Evolutionary conservation across 345 rosid species (phyloP).

Genomic region (Brassica napus): Da-Ae NC_063440.1:12835001-12835500

Average conservation of each 20-base stretch:
- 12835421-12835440: conserved; percentile 46
- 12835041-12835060: conserved; percentile 50
- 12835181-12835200: conserved; percentile 70
- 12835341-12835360: conserved; percentile 56
- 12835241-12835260: conserved; percentile 46
- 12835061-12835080: conserved; percentile 53
- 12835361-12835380: conserved; percentile 69
- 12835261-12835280: conserved; percentile 45
- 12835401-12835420: conserved; percentile 82
- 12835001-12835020: conserved; percentile 57
- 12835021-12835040: conserved; percentile 62
- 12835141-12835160: conserved; percentile 70
- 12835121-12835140: conserved; percentile 80
- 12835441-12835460: not conserved
- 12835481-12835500: conserved; percentile 53
- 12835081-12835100: conserved; percentile 55
- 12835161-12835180: conserved; percentile 71
- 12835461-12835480: conserved; percentile 51
- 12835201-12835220: conserved; percentile 46
- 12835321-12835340: conserved; percentile 37
- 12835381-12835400: conserved; percentile 43
- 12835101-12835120: conserved; percentile 41
- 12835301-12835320: conserved; percentile 59
- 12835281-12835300: conserved; percentile 73
- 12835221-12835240: conserved; percentile 49